Conservation (phyloP, 805 yeast species). For the Lipomyces starkeyi region DNA sequence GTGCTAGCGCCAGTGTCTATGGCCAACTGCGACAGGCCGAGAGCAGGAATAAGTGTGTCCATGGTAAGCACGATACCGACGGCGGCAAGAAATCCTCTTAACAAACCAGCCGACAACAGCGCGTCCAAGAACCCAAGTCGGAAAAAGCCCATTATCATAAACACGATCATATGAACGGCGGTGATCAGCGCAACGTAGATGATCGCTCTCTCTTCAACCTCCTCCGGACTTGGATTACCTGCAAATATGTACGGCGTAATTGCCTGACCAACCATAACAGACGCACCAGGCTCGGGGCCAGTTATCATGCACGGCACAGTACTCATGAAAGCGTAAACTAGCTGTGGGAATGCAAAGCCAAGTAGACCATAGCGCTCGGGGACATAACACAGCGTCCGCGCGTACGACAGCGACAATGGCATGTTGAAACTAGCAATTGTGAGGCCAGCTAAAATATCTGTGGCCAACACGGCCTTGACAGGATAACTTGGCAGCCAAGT, state of each 20-base stretch:
- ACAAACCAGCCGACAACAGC: conserved; percentile 73
- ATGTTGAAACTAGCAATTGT: conserved; percentile 90
- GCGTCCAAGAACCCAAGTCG: conserved; percentile 86
- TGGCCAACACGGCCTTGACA: conserved; percentile 47
- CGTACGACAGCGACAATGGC: conserved; percentile 83
- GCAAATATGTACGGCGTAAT: conserved; percentile 62
- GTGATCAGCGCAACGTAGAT: conserved; percentile 65
- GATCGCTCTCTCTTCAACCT: conserved; percentile 31
- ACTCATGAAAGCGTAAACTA: conserved; percentile 78
- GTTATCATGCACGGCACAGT: conserved; percentile 88
- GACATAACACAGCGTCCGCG: conserved; percentile 81
- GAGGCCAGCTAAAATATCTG: conserved; percentile 82
- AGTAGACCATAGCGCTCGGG: conserved; percentile 81
- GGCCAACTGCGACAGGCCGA: conserved; percentile 65
- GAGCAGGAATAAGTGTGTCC: conserved; percentile 72
- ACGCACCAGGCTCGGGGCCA: conserved; percentile 90
- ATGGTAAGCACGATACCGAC: conserved; percentile 84
- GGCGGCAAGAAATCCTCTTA: conserved; percentile 84
- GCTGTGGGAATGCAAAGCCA: conserved; percentile 77
- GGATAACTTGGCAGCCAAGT: conserved; percentile 59
- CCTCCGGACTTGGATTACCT: conserved; percentile 42
- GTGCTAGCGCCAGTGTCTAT: conserved; percentile 57
- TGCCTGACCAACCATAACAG: conserved; percentile 80
- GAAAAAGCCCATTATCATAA: conserved; percentile 76
- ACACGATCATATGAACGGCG: conserved; percentile 72